Percentiles rank a stretch among this genome's conserved stretches.
Conservation (phyloP, 352 stramenopile species). For the Globisporangium nodosum region DNA sequence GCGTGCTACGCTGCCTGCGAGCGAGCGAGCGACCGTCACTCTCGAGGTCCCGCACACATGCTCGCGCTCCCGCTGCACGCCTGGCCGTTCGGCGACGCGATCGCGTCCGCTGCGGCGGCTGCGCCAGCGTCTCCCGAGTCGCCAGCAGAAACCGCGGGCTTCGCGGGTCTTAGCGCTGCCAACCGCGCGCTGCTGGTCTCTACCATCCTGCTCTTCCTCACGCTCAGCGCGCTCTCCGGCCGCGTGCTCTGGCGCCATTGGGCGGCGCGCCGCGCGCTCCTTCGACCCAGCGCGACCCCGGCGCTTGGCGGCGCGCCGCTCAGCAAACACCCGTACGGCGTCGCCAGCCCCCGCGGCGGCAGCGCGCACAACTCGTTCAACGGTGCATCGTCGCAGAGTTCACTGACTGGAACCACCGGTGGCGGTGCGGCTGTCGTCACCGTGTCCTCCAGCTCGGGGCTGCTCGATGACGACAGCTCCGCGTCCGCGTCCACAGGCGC, state of each 20-base stretch:
- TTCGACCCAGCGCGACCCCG: slow-evolving; percentile 3
- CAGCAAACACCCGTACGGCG: slow-evolving; percentile 10
- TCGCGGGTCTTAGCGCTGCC: slow-evolving; percentile 31
- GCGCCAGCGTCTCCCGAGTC: not conserved
- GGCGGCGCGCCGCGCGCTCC: slow-evolving; percentile 23
- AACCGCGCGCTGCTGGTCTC: slow-evolving; percentile 43
- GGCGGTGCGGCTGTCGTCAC: not conserved
- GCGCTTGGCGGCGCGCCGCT: not conserved
- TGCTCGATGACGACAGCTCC: slow-evolving; percentile 48
- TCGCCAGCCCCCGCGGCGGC: slow-evolving; percentile 6
- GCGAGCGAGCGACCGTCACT: not conserved
- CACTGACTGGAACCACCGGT: not conserved
- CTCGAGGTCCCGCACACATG: not conserved
- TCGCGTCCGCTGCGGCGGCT: no score
- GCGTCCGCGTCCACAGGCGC: slow-evolving; percentile 57
- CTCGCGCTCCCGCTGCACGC: not conserved
- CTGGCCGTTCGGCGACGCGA: not conserved
- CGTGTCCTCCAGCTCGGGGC: slow-evolving; percentile 23
- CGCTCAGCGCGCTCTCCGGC: slow-evolving; percentile 50
- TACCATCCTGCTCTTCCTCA: slow-evolving; percentile 58
- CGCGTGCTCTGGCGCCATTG: slow-evolving; percentile 46
- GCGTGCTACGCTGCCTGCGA: not conserved
- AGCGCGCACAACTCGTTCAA: slow-evolving; percentile 20
- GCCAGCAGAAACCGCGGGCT: not conserved
- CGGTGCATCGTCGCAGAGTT: slow-evolving; percentile 19